Evolutionary conservation across 106 monocot species (phyloP).

Genomic region (Dioscorea dumetorum): DNA sequence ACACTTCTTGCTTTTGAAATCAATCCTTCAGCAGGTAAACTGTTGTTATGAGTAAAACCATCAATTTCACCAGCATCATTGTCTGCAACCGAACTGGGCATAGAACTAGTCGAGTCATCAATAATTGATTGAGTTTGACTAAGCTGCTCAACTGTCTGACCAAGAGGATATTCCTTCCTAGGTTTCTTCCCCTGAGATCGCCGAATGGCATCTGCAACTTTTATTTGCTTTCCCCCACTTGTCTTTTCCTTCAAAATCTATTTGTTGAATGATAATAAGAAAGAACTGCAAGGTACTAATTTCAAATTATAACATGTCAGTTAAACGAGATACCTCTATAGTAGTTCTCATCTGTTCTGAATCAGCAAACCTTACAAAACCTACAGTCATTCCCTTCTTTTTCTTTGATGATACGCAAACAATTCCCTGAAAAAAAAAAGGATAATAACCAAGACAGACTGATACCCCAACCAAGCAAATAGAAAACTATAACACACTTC

Average conservation of each 20-base stretch:
- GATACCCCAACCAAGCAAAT: no score
- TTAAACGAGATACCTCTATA: slow-evolving; percentile 39
- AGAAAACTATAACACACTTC: no score
- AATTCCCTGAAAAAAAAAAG: slow-evolving; percentile 60
- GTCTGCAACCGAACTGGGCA: not conserved
- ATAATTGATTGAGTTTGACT: slow-evolving; percentile 2
- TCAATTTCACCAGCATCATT: slow-evolving; percentile 15
- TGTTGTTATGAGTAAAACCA: slow-evolving; percentile 2
- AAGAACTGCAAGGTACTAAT: not conserved
- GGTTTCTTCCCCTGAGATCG: slow-evolving; percentile 41
- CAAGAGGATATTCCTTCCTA: not conserved
- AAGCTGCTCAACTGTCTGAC: slow-evolving; percentile 2
- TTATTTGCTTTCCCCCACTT: slow-evolving; percentile 55
- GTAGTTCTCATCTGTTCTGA: slow-evolving; percentile 48
- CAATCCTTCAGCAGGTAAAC: slow-evolving; percentile 16
- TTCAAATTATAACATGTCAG: not conserved
- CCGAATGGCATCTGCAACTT: slow-evolving; percentile 55
- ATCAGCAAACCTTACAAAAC: slow-evolving; percentile 66
- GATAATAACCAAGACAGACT: not conserved
- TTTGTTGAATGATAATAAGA: not conserved
- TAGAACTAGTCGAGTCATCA: slow-evolving; percentile 6
- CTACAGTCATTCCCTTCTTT: slow-evolving; percentile 85
- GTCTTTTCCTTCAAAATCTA: slow-evolving; percentile 59
- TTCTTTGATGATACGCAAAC: slow-evolving; percentile 60
- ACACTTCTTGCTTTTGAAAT: slow-evolving; percentile 42